Evolutionary conservation across 2,329 filamentous ascomycete species (phyloP).

Genomic region (Ceratocystis albifundus): DNA sequence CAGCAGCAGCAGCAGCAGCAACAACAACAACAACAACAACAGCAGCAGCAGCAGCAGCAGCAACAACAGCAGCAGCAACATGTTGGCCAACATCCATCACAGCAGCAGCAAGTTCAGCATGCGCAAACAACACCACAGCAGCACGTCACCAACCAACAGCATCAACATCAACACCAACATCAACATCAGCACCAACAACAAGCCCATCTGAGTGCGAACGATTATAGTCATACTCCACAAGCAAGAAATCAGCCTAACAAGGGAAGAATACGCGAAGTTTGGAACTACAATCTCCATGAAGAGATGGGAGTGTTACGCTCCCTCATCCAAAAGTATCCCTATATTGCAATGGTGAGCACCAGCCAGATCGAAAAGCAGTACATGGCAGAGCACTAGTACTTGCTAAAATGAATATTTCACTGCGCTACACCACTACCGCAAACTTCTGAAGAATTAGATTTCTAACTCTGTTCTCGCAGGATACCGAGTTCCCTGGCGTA

Average conservation of each 20-base stretch:
- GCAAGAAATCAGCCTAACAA: slow-evolving; percentile 54
- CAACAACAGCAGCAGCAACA: slow-evolving; percentile 43
- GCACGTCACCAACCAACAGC: slow-evolving; percentile 29
- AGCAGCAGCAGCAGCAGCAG: slow-evolving; percentile 38
- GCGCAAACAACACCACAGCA: slow-evolving; percentile 27
- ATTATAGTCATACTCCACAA: slow-evolving; percentile 31
- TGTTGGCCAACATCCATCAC: slow-evolving; percentile 41
- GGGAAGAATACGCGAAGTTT: slow-evolving; percentile 86
- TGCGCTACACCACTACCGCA: slow-evolving; percentile 8
- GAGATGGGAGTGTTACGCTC: slow-evolving; percentile 79
- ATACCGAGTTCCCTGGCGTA: slow-evolving; percentile 97
- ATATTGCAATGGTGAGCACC: slow-evolving; percentile 82
- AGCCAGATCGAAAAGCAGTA: background rate
- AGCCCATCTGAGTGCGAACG: slow-evolving; percentile 32
- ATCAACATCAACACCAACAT: slow-evolving; percentile 40
- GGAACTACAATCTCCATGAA: slow-evolving; percentile 80
- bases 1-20: slow-evolving; percentile 26
- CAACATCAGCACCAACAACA: slow-evolving; percentile 25
- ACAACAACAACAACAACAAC: slow-evolving; percentile 29
- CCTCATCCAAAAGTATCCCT: slow-evolving; percentile 81
- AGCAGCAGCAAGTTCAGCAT: slow-evolving; percentile 40
- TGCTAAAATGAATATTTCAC: too few relatives aligned
- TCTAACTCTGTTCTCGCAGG: slow-evolving; percentile 41
- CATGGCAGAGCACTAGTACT: too few relatives aligned
- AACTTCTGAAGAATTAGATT: background rate